phyloP scores from a whole-genome alignment of 164 flowering plant genomes.

The Vitis amurensis region DNA sequence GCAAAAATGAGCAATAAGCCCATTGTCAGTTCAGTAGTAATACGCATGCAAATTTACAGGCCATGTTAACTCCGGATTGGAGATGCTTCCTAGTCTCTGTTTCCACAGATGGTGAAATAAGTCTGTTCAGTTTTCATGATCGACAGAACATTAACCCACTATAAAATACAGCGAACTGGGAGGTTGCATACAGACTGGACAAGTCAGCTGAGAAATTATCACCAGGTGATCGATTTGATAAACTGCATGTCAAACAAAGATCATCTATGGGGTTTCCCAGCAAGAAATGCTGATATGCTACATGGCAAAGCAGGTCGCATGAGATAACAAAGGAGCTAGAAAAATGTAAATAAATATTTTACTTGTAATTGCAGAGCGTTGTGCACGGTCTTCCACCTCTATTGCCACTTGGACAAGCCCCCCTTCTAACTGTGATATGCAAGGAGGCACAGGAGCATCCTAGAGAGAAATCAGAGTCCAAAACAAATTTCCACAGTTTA shows the following conservation, averaged over 20 bases:
- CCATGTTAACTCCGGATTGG: background rate
- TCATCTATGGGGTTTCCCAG: background rate
- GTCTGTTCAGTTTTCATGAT: no score
- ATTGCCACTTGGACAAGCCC: slow-evolving; percentile 99
- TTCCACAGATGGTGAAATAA: background rate
- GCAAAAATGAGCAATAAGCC: background rate
- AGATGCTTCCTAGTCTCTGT: background rate
- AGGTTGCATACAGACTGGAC: background rate
- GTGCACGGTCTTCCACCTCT: slow-evolving; percentile 98
- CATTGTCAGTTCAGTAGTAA: background rate
- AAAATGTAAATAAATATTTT: slow-evolving; percentile 11
- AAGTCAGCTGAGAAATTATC: background rate
- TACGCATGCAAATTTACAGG: background rate
- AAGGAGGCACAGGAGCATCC: slow-evolving; percentile 99
- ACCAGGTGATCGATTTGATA: background rate
- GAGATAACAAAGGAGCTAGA: background rate
- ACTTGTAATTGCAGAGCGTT: slow-evolving; percentile 97
- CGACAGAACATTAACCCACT: no score
- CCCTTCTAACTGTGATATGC: slow-evolving; percentile 95
- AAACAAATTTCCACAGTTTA: no score
- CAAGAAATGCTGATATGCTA: background rate
- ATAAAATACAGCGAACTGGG: background rate
- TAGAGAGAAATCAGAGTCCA: slow-evolving; percentile 17
- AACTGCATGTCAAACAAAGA: background rate
- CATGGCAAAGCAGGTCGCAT: background rate